Conservation (phyloP, 2,329 filamentous ascomycete genomes). For the Tolypocladium ovalisporum region DNA sequence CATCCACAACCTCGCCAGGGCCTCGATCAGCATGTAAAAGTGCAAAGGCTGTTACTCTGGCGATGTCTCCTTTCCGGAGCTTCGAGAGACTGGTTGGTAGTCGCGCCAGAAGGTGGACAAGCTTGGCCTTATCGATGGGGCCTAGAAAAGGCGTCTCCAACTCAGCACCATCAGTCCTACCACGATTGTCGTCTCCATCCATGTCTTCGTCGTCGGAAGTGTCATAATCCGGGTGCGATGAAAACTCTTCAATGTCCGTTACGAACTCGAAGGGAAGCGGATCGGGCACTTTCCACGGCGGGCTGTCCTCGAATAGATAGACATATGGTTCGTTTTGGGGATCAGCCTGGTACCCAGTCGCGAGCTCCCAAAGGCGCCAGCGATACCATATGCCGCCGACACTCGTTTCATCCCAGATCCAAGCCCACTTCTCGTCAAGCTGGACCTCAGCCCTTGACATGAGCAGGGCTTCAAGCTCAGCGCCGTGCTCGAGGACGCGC, state of each 20-base stretch:
- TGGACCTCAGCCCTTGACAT: constrained; percentile 83
- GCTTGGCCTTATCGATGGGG: constrained; percentile 72
- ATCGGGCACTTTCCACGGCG: constrained; percentile 69
- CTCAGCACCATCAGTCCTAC: constrained; percentile 30
- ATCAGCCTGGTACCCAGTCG: constrained; percentile 50
- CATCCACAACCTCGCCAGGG: constrained; percentile 82
- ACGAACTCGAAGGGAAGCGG: constrained; percentile 74
- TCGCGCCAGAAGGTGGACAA: constrained; percentile 73
- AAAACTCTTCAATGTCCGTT: constrained; percentile 65
- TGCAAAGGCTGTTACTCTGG: constrained; percentile 76
- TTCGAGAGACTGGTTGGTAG: constrained; percentile 66
- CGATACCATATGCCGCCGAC: constrained; percentile 81
- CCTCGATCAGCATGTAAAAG: constrained; percentile 78
- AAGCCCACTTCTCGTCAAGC: constrained; percentile 81
- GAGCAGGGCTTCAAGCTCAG: constrained; percentile 81
- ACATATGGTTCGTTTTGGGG: constrained; percentile 41
- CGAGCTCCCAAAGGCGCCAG: constrained; percentile 79
- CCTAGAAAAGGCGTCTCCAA: constrained; percentile 58
- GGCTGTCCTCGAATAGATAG: constrained; percentile 63
- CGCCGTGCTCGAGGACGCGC: constrained; percentile 64
- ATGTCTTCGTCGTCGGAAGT: constrained; percentile 74
- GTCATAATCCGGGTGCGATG: constrained; percentile 76
- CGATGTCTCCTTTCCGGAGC: constrained; percentile 75
- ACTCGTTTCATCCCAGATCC: constrained; percentile 80
- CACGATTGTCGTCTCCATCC: constrained; percentile 45